Conservation (phyloP, 2,329 filamentous ascomycete species). For the Waltergamsia citrina region DNA sequence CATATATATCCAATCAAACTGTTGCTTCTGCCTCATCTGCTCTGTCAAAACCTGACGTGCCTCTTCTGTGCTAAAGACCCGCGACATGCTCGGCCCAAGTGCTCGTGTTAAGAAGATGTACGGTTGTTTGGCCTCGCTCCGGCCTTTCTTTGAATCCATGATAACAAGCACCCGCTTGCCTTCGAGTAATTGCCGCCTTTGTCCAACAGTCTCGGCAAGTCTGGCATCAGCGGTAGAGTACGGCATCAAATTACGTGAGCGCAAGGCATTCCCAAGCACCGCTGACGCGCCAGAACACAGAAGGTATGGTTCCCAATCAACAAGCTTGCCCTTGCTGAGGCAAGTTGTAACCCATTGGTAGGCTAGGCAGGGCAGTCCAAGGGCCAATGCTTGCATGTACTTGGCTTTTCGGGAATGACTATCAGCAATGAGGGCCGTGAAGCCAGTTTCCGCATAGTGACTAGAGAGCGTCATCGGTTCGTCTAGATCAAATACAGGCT, state of each 20-base stretch:
- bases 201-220: conserved; percentile 46
- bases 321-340: conserved; percentile 45
- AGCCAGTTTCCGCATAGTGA: conserved; percentile 50
- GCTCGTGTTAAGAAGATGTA: conserved; percentile 76
- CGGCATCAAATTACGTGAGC: conserved; percentile 58
- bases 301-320: conserved; percentile 75
- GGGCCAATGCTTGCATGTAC: conserved; percentile 87
- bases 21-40: conserved; percentile 31
- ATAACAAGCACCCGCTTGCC: conserved; percentile 64
- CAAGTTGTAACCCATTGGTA: conserved; percentile 74
- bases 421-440: conserved; percentile 80
- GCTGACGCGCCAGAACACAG: conserved; percentile 75
- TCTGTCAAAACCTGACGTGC: conserved; percentile 51
- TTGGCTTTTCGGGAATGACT: conserved; percentile 79
- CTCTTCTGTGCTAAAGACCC: conserved; percentile 55
- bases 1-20: conserved; percentile 73
- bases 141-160: conserved; percentile 44
- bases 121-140: conserved; percentile 54
- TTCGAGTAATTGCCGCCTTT: conserved; percentile 53
- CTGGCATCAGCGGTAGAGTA: conserved; percentile 50
- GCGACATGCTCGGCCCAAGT: conserved; percentile 62
- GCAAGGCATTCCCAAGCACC: conserved; percentile 66
- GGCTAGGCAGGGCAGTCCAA: conserved; percentile 80
- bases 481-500: conserved; percentile 17
- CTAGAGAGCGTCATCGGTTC: conserved; percentile 41